Percentiles rank a stretch among this genome's conserved stretches.
Conservation (phyloP, 352 stramenopile genomes). For the Paralagenidium karlingii region DNA sequence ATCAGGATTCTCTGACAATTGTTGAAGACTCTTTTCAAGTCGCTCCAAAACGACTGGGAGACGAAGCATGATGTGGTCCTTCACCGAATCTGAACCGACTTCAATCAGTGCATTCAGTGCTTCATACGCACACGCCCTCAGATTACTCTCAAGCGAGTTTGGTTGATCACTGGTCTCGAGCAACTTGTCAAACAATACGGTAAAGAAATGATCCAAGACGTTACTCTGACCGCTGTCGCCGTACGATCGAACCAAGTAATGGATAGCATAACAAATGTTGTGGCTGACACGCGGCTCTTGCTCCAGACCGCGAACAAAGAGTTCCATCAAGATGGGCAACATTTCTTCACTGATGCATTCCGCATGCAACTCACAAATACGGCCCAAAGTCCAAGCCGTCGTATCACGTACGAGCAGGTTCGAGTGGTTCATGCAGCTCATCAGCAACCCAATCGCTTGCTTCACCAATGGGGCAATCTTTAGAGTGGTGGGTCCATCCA, state of each 20-base stretch:
- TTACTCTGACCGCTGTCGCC: slow-evolving; percentile 56
- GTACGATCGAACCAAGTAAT: slow-evolving; percentile 94
- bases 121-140: slow-evolving; percentile 88
- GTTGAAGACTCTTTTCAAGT: slow-evolving; percentile 56
- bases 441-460: slow-evolving; percentile 88
- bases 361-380: slow-evolving; percentile 93
- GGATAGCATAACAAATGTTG: slow-evolving; percentile 93
- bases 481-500: slow-evolving; percentile 86
- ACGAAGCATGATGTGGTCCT: slow-evolving; percentile 66
- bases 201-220: slow-evolving; percentile 84
- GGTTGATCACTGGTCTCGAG: slow-evolving; percentile 82
- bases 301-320: slow-evolving; percentile 75
- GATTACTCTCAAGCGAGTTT: slow-evolving; percentile 84
- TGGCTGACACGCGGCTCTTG: slow-evolving; percentile 86
- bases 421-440: slow-evolving; percentile 86
- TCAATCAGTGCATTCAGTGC: slow-evolving; percentile 91
- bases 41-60: slow-evolving; percentile 71
- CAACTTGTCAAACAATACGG: slow-evolving; percentile 87
- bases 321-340: slow-evolving; percentile 79
- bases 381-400: slow-evolving; percentile 92
- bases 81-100: slow-evolving; percentile 58
- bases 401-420: slow-evolving; percentile 92
- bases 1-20: slow-evolving; percentile 49
- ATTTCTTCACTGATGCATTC: slow-evolving; percentile 83
- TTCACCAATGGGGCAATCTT: slow-evolving; percentile 88